phyloP scores from a whole-genome alignment of 306 rosid species.

The Vicia faba region DNA sequence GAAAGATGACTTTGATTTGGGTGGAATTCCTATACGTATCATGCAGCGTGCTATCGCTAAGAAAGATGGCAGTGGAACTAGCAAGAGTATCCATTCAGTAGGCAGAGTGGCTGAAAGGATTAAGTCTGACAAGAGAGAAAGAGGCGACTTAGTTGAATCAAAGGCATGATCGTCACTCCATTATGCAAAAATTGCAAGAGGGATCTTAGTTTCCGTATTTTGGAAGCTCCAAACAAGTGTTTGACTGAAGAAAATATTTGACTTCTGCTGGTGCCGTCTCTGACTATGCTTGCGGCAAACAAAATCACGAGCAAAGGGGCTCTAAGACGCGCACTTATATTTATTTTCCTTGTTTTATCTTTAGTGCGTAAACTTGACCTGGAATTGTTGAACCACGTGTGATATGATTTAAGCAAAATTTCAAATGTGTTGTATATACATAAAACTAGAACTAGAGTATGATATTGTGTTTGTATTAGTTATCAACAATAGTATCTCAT shows the following conservation, averaged over 20 bases:
- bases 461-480: neutral
- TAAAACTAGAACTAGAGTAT: neutral
- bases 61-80: slow-evolving; percentile 43
- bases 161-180: neutral
- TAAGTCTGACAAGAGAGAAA: slow-evolving; percentile 78
- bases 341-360: neutral
- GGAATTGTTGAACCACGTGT: slow-evolving; percentile 5
- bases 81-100: slow-evolving; percentile 45
- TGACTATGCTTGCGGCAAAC: neutral
- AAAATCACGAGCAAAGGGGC: neutral
- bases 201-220: neutral
- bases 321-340: slow-evolving; percentile 6
- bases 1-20: slow-evolving; percentile 95
- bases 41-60: slow-evolving; percentile 65
- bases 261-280: neutral
- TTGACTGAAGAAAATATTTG: neutral
- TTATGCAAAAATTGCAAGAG: slow-evolving; percentile 19
- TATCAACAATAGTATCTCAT: neutral
- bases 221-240: slow-evolving; percentile 1
- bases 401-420: neutral
- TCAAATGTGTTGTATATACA: slow-evolving; percentile 22
- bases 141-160: slow-evolving; percentile 41
- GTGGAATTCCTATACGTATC: slow-evolving; percentile 91
- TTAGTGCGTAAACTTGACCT: slow-evolving; percentile 10
- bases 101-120: slow-evolving; percentile 46